phyloP scores from a whole-genome alignment of 371 early-diverging fungal genomes.

The Syncephalastrum sp. region DNA sequence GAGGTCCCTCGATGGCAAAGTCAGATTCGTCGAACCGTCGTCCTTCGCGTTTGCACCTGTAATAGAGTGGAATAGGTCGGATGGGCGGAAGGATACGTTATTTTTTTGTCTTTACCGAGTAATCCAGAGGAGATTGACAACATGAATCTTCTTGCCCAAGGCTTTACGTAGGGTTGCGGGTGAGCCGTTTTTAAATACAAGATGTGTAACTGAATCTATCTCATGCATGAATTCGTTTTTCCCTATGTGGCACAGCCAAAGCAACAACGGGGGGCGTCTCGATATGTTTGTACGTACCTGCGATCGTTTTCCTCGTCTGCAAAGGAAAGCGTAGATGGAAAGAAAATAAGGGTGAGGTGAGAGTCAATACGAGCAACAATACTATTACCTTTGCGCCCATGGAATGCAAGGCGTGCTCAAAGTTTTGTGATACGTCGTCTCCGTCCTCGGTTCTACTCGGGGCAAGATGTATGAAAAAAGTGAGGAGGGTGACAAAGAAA shows the following conservation, averaged over 20 bases:
- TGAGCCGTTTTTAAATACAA: conserved; percentile 50
- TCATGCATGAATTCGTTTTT: background rate
- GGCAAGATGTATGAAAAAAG: background rate
- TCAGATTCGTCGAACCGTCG: conserved; percentile 34
- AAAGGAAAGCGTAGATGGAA: no score
- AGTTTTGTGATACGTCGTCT: conserved; percentile 45
- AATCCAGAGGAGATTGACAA: conserved; percentile 43
- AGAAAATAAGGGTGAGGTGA: background rate
- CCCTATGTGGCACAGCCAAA: conserved; percentile 8
- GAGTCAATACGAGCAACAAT: background rate
- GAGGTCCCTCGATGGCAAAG: conserved; percentile 35
- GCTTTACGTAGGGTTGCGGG: conserved; percentile 41
- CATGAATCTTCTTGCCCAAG: conserved; percentile 22
- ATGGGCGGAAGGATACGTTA: background rate
- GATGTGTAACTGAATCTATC: conserved; percentile 44
- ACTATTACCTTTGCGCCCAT: conserved; percentile 47
- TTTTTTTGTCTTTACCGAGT: conserved; percentile 17
- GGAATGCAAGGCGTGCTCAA: conserved; percentile 40
- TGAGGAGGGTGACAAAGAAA: background rate
- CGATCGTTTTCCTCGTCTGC: background rate
- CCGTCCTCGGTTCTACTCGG: conserved; percentile 45
- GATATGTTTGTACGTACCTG: background rate
- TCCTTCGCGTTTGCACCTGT: conserved; percentile 36
- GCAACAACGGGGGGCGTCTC: conserved; percentile 28
- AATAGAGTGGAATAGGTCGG: background rate